These are phyloP conservation scores for Glutinoglossum americanum DNA, from an alignment of 495 filamentous ascomycete species.

Conservation along the genomic window DNA sequence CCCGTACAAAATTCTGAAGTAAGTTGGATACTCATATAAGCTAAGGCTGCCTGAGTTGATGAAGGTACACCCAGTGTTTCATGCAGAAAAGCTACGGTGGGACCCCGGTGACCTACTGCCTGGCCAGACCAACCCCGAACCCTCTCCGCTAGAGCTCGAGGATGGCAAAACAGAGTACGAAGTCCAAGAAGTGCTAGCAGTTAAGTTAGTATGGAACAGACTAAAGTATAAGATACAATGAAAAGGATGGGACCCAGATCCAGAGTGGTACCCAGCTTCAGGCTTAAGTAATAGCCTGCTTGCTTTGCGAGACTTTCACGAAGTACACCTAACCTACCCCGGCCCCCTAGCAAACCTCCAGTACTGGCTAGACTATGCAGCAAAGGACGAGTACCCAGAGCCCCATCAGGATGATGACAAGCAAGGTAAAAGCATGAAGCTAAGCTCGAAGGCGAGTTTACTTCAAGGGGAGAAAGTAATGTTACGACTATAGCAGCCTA, in stretches of 20 bases:
- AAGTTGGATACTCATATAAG: background rate
- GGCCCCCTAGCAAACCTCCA: background rate
- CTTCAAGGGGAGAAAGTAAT: background rate
- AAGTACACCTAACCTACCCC: background rate
- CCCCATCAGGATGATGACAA: background rate
- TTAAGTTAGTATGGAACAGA: background rate
- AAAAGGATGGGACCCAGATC: background rate
- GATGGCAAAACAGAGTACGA: background rate
- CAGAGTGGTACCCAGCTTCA: background rate
- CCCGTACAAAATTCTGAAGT: background rate
- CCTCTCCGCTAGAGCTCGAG: background rate
- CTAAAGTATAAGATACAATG: background rate
- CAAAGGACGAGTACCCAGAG: background rate
- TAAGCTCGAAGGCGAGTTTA: background rate
- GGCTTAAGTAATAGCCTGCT: background rate
- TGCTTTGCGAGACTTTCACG: background rate
- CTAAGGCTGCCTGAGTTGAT: background rate
- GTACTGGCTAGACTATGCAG: background rate
- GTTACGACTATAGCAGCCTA: background rate
- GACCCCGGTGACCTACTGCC: background rate
- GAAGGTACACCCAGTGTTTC: background rate
- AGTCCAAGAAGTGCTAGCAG: background rate
- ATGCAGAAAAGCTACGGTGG: background rate
- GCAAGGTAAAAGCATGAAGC: background rate
- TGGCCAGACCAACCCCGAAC: background rate